Evolutionary conservation across 306 rosid species (phyloP), one percentile per base, ranked within the genome.

Genomic region (Quercus ilex): DNA sequence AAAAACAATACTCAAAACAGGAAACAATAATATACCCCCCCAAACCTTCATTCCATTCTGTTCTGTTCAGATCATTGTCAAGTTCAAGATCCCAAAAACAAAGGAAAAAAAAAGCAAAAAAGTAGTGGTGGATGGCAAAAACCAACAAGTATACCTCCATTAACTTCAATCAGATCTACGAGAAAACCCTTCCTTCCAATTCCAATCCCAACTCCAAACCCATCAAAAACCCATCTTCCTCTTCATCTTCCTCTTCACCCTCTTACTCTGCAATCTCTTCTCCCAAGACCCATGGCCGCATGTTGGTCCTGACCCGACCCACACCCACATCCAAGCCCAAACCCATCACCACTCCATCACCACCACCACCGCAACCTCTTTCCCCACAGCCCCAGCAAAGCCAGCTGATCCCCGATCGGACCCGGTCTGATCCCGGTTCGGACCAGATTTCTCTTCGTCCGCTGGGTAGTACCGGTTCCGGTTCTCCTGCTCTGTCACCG

Each of bases 101-200:
- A 8, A 8, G 2, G 11, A 41, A 41, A 41, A 41, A 38, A 38
- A 8, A 38, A 8, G 41, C 41, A 35, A 38, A 8, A 7, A 41
- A 41, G 75, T 43, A 69, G 85, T 62, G 85, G 90, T 90, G 90
- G 90, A 92, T 92, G 97, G 97, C 95, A 87, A 90, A 90, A 82
- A 90, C 90, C 79, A 92, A 90, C 82, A 92, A 90, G 77, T 92
- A 86, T 77, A 76, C 91, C 59, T 80, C 93, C 57, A 86, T 92
- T 43, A 92, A 92, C 87, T 92, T 89, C 93, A 92, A 92, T 83
- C 91, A 89, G 86, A 79, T 92, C 87, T 83, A 92, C 86, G 93
- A 90, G 0, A 92, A 90, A 86, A 59, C 38, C 80, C 83, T 33
- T 62, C 71, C 78, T 55, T 9, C 80, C 73, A 74, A 31, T 70